These are phyloP conservation scores for Penicillium verrucosum DNA, from an alignment of 2,329 filamentous ascomycete species.

Conservation along the genomic window DNA sequence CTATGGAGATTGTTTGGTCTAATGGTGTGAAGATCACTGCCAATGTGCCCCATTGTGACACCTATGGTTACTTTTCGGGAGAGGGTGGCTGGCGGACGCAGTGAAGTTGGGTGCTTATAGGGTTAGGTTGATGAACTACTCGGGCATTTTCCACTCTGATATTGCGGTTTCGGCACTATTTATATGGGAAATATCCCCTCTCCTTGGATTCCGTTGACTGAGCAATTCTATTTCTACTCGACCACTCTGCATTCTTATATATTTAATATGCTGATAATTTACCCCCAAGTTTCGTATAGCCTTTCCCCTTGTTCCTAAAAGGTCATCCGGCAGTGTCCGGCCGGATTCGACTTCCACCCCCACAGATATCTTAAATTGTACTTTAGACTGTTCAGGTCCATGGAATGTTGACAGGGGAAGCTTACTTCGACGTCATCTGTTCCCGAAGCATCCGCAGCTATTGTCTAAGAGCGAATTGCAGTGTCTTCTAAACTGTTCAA, in stretches of 20 bases:
- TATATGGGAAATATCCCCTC: background rate
- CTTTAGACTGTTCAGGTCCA: background rate
- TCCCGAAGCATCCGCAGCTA: background rate
- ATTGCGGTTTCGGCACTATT: background rate
- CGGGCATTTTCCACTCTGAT: background rate
- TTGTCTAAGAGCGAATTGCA: background rate
- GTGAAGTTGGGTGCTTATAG: background rate
- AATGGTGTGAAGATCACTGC: slow-evolving; percentile 10
- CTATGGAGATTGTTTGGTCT: slow-evolving; percentile 8
- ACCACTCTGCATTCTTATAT: background rate
- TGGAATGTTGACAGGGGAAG: background rate
- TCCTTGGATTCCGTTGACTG: background rate
- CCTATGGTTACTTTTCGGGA: slow-evolving; percentile 2
- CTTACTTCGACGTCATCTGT: slow-evolving; percentile 1
- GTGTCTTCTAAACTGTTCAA: background rate
- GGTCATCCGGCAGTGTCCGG: background rate
- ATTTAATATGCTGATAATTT: background rate
- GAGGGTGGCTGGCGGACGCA: slow-evolving; percentile 7
- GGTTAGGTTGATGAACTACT: background rate
- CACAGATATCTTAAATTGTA: background rate
- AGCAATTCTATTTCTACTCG: background rate
- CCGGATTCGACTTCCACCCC: slow-evolving; percentile 2
- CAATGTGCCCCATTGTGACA: slow-evolving; percentile 7
- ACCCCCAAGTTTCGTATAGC: background rate
- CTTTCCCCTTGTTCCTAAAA: background rate